Evolutionary conservation across 331 rosid species (phyloP).

Genomic region (Pyracantha coccinea): DNA sequence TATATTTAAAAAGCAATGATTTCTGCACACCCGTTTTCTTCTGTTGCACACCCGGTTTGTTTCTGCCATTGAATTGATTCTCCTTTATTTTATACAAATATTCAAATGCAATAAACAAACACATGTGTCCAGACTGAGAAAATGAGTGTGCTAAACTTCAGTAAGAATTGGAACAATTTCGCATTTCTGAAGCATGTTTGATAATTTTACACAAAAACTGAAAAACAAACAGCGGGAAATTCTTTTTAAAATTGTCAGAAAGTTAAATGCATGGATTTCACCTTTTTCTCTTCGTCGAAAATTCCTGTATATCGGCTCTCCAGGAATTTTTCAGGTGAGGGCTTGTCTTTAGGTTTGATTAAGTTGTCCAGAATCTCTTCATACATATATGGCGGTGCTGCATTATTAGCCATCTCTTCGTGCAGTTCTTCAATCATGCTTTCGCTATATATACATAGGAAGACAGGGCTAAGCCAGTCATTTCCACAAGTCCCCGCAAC

Average conservation of each 20-base stretch:
- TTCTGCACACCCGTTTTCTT: no score
- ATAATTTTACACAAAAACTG: no score
- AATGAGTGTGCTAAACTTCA: not conserved
- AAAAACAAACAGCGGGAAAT: no score
- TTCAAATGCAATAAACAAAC: no score
- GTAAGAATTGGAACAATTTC: not conserved
- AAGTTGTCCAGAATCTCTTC: constrained; percentile 29
- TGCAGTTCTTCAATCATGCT: not conserved
- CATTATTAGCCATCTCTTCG: constrained; percentile 12
- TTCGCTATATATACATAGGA: not conserved
- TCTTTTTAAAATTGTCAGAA: no score
- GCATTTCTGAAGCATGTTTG: not conserved
- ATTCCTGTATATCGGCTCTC: constrained; percentile 22
- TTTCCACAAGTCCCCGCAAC: not conserved
- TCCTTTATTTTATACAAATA: no score
- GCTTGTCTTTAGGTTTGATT: constrained; percentile 10
- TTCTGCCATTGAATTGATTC: no score
- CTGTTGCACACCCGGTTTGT: no score
- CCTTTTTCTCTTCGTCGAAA: constrained; percentile 36
- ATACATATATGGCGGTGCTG: constrained; percentile 7
- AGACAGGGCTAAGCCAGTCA: not conserved
- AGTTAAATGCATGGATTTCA: constrained; percentile 4
- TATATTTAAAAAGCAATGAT: no score
- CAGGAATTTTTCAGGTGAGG: constrained; percentile 12
- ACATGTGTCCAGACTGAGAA: no score